Base-by-base conservation (phyloP, 768 basidiomycete genomes). In the Lentinula sp. region DNA sequence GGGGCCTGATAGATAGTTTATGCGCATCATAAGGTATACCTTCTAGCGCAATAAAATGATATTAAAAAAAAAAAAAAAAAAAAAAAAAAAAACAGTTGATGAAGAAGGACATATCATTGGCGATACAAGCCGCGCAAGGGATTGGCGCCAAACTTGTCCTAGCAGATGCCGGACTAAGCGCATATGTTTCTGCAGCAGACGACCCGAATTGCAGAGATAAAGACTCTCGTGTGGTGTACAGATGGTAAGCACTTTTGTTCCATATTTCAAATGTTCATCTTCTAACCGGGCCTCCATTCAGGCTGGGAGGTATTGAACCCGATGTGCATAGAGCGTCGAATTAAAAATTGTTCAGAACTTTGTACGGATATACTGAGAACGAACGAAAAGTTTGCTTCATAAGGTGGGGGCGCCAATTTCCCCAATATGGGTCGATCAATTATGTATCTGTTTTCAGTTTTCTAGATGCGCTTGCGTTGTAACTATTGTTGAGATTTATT, bases 31-130 rank as follows among this genome's bases (percentile, higher is more conserved):
- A 23, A 23, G 23, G 23, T 23, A 23, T 23, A 23, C 23, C 23
- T 23, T 23, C 23, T 23, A 23, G 23, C 23, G 23, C 23, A 23
- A 23, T 23, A 23, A 23, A 23, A 23, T 23, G 23, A 23, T 23
- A 23, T 23, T 23, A 23, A 23, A 23, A 23, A 23, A 23, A 23
- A 23, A 23, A 23, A 23, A 23, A 23, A 23, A 23, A 23, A 23
- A 23, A 23, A 23, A n/a, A n/a, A n/a, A n/a, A n/a, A n/a, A 23
- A 21, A n/a, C n/a, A n/a, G n/a, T n/a, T 78, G 28, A 78, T 79
- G 77, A 78, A 77, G 65, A 79, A 79, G 66, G 77, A 78, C 46
- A 73, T 78, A 67, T 63, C 67, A 16, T 67, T 80, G 21, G 78
- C 78, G 1, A 69, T 74, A 2, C 70, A 71, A 16, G 76, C 76